Evolutionary conservation across 176 grass and related monocot species (phyloP).

Genomic region (Raddia guianensis): DNA sequence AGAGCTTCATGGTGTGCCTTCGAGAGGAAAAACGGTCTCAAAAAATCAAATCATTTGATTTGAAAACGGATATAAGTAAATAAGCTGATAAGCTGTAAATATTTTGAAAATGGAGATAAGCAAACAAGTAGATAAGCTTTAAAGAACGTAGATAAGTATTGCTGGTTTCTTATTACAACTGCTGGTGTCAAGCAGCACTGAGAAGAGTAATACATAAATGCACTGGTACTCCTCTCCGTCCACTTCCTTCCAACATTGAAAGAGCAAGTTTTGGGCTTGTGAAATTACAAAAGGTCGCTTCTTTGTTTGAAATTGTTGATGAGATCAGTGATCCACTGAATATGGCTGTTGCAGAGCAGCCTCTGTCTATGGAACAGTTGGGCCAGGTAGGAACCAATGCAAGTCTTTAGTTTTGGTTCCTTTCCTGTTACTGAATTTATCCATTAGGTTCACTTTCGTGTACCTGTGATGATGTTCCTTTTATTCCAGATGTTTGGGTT

Average conservation of each 20-base stretch:
- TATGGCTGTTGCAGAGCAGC: conserved; percentile 68
- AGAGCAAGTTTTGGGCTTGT: conserved; percentile 75
- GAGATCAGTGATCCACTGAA: conserved; percentile 55
- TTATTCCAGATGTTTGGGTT: conserved; percentile 92
- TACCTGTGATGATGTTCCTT: conserved; percentile 42
- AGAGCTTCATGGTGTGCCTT: no score
- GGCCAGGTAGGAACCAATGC: conserved; percentile 61
- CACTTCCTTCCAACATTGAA: conserved; percentile 67
- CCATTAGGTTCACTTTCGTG: conserved; percentile 17
- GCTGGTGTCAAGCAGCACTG: conserved; percentile 63
- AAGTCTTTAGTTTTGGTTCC: conserved; percentile 1
- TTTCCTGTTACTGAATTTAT: conserved; percentile 17
- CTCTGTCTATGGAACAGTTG: conserved; percentile 79
- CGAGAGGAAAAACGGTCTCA: no score
- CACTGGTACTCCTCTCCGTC: conserved; percentile 50
- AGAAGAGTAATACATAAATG: conserved; percentile 86
- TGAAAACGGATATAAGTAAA: no score
- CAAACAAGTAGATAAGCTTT: no score
- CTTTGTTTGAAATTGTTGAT: conserved; percentile 71
- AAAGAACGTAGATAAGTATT: not conserved
- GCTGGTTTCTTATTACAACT: conserved; percentile 26
- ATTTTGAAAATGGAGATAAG: no score
- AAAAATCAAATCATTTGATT: no score
- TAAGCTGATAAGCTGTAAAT: no score
- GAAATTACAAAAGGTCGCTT: conserved; percentile 61